These are phyloP conservation scores for Neurospora sublineolata DNA, from an alignment of 495 filamentous ascomycete genomes.

Conservation along the genomic window DNA sequence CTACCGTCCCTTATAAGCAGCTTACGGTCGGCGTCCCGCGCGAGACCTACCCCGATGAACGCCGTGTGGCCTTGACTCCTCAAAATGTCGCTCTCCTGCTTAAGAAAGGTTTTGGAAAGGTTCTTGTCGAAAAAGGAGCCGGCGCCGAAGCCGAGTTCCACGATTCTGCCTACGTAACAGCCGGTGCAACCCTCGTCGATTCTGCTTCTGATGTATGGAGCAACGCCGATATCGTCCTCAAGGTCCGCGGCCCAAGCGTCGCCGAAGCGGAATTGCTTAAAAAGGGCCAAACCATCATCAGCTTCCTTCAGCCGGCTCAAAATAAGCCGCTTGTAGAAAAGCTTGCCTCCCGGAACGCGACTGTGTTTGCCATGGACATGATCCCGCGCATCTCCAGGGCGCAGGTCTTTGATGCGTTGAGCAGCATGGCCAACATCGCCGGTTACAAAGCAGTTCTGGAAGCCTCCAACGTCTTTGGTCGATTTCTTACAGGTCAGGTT, in stretches of 20 bases:
- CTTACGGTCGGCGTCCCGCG: slow-evolving; percentile 61
- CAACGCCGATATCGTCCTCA: slow-evolving; percentile 62
- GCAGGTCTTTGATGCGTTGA: slow-evolving; percentile 68
- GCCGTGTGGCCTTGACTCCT: slow-evolving; percentile 68
- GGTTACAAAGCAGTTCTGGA: slow-evolving; percentile 78
- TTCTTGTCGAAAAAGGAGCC: slow-evolving; percentile 63
- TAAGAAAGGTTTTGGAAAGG: slow-evolving; percentile 66
- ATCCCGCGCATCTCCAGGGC: slow-evolving; percentile 75
- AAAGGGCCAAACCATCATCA: slow-evolving; percentile 57
- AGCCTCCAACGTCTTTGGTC: slow-evolving; percentile 71
- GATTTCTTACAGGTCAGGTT: slow-evolving; percentile 71
- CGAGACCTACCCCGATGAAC: slow-evolving; percentile 60
- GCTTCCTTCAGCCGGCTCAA: slow-evolving; percentile 64
- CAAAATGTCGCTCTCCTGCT: slow-evolving; percentile 64
- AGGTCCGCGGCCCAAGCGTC: slow-evolving; percentile 59
- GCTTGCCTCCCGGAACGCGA: slow-evolving; percentile 50
- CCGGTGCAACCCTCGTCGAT: slow-evolving; percentile 62
- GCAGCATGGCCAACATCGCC: slow-evolving; percentile 80
- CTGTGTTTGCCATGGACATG: slow-evolving; percentile 73
- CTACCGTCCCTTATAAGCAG: slow-evolving; percentile 51
- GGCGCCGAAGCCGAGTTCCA: slow-evolving; percentile 62
- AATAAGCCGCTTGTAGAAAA: slow-evolving; percentile 58
- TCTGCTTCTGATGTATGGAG: slow-evolving; percentile 46
- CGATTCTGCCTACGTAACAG: slow-evolving; percentile 57
- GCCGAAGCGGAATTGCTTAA: slow-evolving; percentile 50